Evolutionary conservation across 192 early-diverging fungal species (phyloP).

Genomic region (Phycomyces nitens): DNA sequence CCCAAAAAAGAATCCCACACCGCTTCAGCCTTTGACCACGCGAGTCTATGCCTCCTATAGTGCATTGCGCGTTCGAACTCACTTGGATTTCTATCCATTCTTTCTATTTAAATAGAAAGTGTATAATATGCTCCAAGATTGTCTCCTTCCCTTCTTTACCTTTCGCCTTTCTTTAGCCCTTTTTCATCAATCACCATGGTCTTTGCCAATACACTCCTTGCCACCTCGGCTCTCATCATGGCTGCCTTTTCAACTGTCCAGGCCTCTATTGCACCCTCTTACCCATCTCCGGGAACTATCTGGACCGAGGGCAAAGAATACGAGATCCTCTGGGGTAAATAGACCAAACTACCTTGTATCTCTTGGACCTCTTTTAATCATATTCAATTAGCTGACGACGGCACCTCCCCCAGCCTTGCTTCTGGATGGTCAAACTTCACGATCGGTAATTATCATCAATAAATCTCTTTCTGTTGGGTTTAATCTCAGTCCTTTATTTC

Average conservation of each 20-base stretch:
- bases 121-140: background rate
- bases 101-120: background rate
- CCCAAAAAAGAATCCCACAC: background rate
- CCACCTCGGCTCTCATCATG: conserved; percentile 8
- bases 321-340: conserved; percentile 31
- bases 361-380: too few species aligned
- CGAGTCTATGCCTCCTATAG: conserved; percentile 2
- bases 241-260: conserved; percentile 9
- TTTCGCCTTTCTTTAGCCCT: background rate
- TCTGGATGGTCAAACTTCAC: conserved; percentile 25
- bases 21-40: background rate
- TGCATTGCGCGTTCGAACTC: conserved; percentile 1
- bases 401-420: background rate
- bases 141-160: conserved; percentile 11
- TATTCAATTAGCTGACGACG: conserved; percentile 21
- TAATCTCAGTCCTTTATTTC: background rate
- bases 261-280: conserved; percentile 27
- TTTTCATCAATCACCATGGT: conserved; percentile 8
- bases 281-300: conserved; percentile 30
- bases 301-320: conserved; percentile 26
- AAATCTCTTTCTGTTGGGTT: too few species aligned
- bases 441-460: conserved; percentile 22
- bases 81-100: background rate
- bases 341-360: too few species aligned
- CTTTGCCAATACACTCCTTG: conserved; percentile 2